These are phyloP conservation scores for Pythium folliculosum DNA, from an alignment of 352 stramenopile genomes.

Conservation along the genomic window DNA sequence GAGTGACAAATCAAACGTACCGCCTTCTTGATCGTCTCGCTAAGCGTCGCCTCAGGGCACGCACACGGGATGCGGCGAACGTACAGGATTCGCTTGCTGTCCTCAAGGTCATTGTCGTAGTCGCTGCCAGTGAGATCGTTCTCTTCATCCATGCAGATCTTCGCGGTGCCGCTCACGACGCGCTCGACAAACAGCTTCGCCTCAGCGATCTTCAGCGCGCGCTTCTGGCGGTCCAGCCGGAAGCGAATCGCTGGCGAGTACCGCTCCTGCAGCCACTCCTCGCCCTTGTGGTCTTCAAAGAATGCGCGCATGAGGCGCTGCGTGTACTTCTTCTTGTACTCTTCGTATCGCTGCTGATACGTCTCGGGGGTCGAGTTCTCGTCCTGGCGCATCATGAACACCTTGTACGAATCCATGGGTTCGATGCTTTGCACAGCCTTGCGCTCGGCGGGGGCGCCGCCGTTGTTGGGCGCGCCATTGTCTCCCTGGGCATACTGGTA, in stretches of 20 bases:
- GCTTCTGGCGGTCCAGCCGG: conserved; percentile 66
- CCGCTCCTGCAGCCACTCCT: conserved; percentile 87
- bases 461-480: conserved; percentile 11
- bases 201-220: conserved; percentile 64
- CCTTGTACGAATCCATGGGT: conserved; percentile 83
- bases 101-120: conserved; percentile 79
- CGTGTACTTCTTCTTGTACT: conserved; percentile 89
- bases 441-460: conserved; percentile 29
- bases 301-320: conserved; percentile 80
- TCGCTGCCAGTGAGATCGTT: conserved; percentile 43
- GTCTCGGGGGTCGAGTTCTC: conserved; percentile 79
- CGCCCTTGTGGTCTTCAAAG: conserved; percentile 82
- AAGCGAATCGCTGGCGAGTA: conserved; percentile 80
- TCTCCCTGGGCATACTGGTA: conserved; percentile 12
- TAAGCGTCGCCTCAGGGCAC: conserved; percentile 67
- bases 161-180: conserved; percentile 46
- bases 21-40: conserved; percentile 82
- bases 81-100: conserved; percentile 77
- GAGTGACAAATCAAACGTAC: conserved; percentile 36
- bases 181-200: conserved; percentile 78
- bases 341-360: conserved; percentile 85
- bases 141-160: conserved; percentile 71
- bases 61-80: conserved; percentile 80
- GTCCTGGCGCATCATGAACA: conserved; percentile 89
- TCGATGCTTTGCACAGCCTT: conserved; percentile 52